Conservation (phyloP, 2,329 filamentous ascomycete genomes). For the Neoscytalidium dimidiatum region DNA sequence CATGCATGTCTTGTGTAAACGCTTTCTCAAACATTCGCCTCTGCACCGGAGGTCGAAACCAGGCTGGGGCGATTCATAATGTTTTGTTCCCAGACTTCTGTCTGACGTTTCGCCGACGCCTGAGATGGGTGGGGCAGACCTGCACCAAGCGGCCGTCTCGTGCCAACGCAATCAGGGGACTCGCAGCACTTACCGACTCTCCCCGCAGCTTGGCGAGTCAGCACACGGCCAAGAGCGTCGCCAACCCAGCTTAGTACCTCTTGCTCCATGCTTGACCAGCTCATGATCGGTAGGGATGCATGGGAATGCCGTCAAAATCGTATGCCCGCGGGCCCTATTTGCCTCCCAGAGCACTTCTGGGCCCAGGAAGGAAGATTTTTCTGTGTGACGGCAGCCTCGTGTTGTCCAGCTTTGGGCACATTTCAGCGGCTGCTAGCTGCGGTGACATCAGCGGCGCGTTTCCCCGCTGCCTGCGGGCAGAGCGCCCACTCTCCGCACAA, state of each 20-base stretch:
- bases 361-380: neutral
- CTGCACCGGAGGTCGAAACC: neutral
- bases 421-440: too few relatives aligned
- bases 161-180: neutral
- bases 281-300: neutral
- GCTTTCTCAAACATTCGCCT: too few relatives aligned
- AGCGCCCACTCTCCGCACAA: neutral
- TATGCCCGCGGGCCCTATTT: neutral
- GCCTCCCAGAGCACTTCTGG: neutral
- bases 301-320: neutral
- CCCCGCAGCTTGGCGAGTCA: constrained; percentile 11
- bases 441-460: constrained; percentile 8
- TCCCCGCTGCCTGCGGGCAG: neutral
- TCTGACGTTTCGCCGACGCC: neutral
- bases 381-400: too few relatives aligned
- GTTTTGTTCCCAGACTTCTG: neutral
- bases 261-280: neutral
- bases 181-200: neutral
- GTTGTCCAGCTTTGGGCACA: neutral
- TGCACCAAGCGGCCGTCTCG: neutral
- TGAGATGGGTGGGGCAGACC: neutral
- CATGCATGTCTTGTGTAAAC: too few relatives aligned
- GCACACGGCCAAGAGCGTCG: neutral
- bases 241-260: constrained; percentile 5
- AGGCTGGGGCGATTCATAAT: neutral